phyloP scores from a whole-genome alignment of 2,329 filamentous ascomycete species.

The Claviceps sp. region DNA sequence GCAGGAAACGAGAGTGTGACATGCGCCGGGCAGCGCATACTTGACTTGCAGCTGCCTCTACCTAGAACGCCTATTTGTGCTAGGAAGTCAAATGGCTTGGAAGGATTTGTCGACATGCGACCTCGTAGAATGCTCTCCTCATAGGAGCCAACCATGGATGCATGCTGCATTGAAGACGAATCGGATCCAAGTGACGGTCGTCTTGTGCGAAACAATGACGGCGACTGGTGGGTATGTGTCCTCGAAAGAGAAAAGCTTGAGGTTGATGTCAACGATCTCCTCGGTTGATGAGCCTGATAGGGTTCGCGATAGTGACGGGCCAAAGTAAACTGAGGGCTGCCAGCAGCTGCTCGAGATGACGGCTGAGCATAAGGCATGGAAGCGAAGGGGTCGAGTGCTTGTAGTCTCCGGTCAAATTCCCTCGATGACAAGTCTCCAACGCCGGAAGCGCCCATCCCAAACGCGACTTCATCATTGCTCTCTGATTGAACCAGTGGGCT shows the following conservation, averaged over 20 bases:
- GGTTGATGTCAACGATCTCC: slow-evolving; percentile 57
- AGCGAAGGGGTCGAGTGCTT: slow-evolving; percentile 57
- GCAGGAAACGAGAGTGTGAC: slow-evolving; percentile 85
- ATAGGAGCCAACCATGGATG: slow-evolving; percentile 94
- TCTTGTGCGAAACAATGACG: slow-evolving; percentile 40
- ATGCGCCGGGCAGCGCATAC: slow-evolving; percentile 74
- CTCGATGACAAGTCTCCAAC: slow-evolving; percentile 35
- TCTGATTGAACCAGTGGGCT: slow-evolving; percentile 84
- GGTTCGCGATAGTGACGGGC: slow-evolving; percentile 52
- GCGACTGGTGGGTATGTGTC: slow-evolving; percentile 37
- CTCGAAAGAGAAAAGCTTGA: slow-evolving; percentile 24
- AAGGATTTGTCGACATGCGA: slow-evolving; percentile 92
- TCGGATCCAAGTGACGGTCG: slow-evolving; percentile 63
- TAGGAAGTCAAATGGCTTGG: slow-evolving; percentile 80
- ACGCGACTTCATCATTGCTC: slow-evolving; percentile 61
- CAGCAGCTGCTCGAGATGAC: slow-evolving; percentile 18
- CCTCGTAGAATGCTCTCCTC: slow-evolving; percentile 93
- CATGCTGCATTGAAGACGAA: slow-evolving; percentile 66
- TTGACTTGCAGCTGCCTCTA: slow-evolving; percentile 76
- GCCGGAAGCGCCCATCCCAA: slow-evolving; percentile 38
- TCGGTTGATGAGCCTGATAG: slow-evolving; percentile 68
- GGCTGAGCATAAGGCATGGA: slow-evolving; percentile 29
- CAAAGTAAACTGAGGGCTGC: slow-evolving; percentile 15
- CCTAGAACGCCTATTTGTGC: slow-evolving; percentile 92
- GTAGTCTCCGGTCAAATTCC: slow-evolving; percentile 39